These are phyloP conservation scores for Pyrenula aspistea DNA, from an alignment of 495 filamentous ascomycete genomes.

Conservation along the genomic window DNA sequence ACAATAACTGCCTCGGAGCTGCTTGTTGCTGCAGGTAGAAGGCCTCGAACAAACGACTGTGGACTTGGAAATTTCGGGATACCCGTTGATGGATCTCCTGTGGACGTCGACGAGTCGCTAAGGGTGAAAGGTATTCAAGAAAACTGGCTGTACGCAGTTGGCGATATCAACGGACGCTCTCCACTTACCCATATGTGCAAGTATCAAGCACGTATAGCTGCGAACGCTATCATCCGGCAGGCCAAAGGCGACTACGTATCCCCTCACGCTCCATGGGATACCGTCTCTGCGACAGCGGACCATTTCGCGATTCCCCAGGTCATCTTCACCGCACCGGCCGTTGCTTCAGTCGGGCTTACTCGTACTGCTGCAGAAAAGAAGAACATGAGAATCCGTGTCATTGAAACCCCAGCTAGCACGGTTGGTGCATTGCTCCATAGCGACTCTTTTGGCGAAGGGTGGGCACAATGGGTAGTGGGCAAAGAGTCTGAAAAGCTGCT, in stretches of 20 bases:
- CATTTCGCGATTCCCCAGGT: constrained; percentile 4
- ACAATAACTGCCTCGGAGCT: constrained; percentile 7
- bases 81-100: constrained; percentile 3
- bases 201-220: constrained; percentile 11
- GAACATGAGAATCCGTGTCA: neutral
- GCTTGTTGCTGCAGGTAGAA: constrained; percentile 9
- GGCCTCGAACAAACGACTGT: constrained; percentile 6
- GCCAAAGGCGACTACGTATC: neutral
- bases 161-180: constrained; percentile 9
- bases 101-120: constrained; percentile 8
- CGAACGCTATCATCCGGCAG: constrained; percentile 5
- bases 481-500: constrained; percentile 1
- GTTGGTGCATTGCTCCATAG: constrained; percentile 6
- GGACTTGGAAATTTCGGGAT: constrained; percentile 11
- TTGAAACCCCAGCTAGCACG: neutral
- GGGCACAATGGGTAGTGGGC: constrained; percentile 8
- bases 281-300: constrained; percentile 1
- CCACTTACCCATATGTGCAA: constrained; percentile 10
- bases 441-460: constrained; percentile 2
- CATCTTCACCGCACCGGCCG: constrained; percentile 7
- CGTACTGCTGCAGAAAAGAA: neutral
- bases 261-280: neutral
- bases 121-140: constrained; percentile 2
- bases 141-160: constrained; percentile 11
- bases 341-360: constrained; percentile 5